These are phyloP conservation scores for Apiospora marii DNA, from an alignment of 2,329 filamentous ascomycete genomes.

Conservation along the genomic window DNA sequence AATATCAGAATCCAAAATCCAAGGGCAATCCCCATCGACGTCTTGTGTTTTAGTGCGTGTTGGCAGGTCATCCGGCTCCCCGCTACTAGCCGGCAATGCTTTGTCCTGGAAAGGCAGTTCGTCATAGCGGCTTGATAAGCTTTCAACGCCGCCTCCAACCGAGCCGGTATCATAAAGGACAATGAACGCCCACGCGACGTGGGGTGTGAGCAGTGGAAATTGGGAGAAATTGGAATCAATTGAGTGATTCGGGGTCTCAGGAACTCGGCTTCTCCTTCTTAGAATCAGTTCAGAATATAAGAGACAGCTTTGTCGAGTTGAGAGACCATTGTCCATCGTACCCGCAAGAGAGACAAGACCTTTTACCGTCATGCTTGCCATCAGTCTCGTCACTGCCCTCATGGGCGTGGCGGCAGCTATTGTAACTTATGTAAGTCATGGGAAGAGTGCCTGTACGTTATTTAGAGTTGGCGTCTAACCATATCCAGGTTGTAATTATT, in stretches of 20 bases:
- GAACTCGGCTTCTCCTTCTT: background rate
- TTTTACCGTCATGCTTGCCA: background rate
- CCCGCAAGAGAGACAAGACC: conserved; percentile 6
- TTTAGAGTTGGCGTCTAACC: background rate
- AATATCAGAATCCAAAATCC: background rate
- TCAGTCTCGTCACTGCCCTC: conserved; percentile 17
- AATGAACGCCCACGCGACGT: background rate
- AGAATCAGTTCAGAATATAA: background rate
- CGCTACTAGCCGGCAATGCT: conserved; percentile 8
- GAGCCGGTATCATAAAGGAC: conserved; percentile 22
- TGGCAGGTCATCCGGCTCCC: background rate
- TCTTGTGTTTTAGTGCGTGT: background rate
- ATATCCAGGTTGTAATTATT: background rate
- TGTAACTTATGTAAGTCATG: conserved; percentile 3
- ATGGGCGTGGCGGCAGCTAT: conserved; percentile 13
- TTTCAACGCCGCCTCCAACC: conserved; percentile 21
- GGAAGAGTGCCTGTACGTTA: background rate
- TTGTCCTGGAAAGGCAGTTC: conserved; percentile 16
- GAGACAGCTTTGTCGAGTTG: background rate
- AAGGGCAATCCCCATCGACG: background rate
- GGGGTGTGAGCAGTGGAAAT: background rate
- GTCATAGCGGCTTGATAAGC: conserved; percentile 22
- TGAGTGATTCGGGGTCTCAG: background rate
- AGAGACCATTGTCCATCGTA: background rate
- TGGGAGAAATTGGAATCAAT: background rate